These are phyloP conservation scores for Beauveria sp. DNA, from an alignment of 2,329 filamentous ascomycete species.

Conservation along the genomic window DNA sequence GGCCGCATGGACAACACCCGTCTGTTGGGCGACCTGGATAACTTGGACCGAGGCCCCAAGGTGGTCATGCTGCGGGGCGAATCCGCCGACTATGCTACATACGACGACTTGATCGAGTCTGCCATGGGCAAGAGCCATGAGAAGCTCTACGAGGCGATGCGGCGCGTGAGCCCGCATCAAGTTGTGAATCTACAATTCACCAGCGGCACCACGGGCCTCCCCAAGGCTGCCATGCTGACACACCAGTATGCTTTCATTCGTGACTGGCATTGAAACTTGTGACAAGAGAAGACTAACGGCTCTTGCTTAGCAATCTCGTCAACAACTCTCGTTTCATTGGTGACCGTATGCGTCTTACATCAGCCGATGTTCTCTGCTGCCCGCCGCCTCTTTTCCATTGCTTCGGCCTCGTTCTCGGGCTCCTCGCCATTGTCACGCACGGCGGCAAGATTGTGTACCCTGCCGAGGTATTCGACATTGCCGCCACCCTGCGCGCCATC, in stretches of 20 bases:
- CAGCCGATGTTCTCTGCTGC: constrained; percentile 66
- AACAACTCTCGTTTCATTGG: constrained; percentile 66
- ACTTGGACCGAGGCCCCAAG: constrained; percentile 36
- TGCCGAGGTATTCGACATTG: constrained; percentile 63
- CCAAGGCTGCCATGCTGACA: constrained; percentile 69
- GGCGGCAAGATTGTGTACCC: constrained; percentile 72
- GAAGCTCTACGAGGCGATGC: constrained; percentile 44
- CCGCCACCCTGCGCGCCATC: constrained; percentile 58
- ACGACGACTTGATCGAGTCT: constrained; percentile 48
- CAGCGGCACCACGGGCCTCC: constrained; percentile 64
- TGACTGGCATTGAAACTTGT: not conserved
- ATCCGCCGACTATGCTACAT: constrained; percentile 48
- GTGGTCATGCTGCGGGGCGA: constrained; percentile 55
- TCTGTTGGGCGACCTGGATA: constrained; percentile 47
- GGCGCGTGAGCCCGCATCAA: constrained; percentile 53
- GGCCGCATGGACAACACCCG: constrained; percentile 56
- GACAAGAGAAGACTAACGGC: constrained; percentile 9
- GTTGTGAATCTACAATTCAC: constrained; percentile 72
- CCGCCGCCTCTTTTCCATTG: constrained; percentile 81
- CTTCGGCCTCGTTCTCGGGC: constrained; percentile 71
- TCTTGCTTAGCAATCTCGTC: constrained; percentile 41
- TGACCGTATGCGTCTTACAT: constrained; percentile 63
- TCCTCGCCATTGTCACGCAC: constrained; percentile 66
- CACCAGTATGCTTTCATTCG: constrained; percentile 44
- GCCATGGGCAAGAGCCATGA: constrained; percentile 42